These are phyloP conservation scores for Fusarium anthophilum DNA, from an alignment of 2,329 filamentous ascomycete species.

Conservation along the genomic window DNA sequence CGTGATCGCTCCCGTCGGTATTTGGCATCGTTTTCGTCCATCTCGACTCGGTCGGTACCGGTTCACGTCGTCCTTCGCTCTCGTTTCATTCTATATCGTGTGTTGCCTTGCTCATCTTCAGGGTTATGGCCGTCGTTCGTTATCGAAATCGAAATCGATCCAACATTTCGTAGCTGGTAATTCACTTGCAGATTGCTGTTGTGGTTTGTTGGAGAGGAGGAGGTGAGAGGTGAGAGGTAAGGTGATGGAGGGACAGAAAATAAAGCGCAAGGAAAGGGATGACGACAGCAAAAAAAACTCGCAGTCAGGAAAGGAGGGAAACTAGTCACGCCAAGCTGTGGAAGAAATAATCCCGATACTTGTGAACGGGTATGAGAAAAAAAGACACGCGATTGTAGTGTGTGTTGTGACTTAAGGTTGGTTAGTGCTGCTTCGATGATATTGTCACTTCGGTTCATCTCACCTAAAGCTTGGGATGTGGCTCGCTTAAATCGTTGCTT, in stretches of 20 bases:
- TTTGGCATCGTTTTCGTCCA: slow-evolving; percentile 33
- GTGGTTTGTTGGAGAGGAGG: slow-evolving; percentile 36
- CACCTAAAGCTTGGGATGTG: background rate
- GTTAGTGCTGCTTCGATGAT: background rate
- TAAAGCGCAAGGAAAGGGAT: slow-evolving; percentile 34
- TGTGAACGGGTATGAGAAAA: background rate
- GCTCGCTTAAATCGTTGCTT: background rate
- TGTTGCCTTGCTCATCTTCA: background rate
- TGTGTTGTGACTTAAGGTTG: background rate
- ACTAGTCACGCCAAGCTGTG: slow-evolving; percentile 1
- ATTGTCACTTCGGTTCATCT: background rate
- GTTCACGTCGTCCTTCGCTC: background rate
- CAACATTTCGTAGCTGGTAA: background rate
- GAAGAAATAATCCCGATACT: background rate
- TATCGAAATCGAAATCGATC: background rate
- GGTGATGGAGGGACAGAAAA: slow-evolving; percentile 37
- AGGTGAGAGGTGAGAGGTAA: slow-evolving; percentile 18
- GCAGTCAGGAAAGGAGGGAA: background rate
- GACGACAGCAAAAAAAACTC: slow-evolving; percentile 22
- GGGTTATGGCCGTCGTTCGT: background rate
- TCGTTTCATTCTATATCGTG: background rate
- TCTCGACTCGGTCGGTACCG: slow-evolving; percentile 20
- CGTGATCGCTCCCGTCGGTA: slow-evolving; percentile 28
- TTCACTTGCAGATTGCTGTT: slow-evolving; percentile 23
- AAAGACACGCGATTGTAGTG: background rate